A percentile compares a stretch with the other conserved stretches of the same genome.
Evolutionary conservation across 176 grass and related monocot genomes (phyloP).

Genomic region (Oropetium thomaeum): DNA sequence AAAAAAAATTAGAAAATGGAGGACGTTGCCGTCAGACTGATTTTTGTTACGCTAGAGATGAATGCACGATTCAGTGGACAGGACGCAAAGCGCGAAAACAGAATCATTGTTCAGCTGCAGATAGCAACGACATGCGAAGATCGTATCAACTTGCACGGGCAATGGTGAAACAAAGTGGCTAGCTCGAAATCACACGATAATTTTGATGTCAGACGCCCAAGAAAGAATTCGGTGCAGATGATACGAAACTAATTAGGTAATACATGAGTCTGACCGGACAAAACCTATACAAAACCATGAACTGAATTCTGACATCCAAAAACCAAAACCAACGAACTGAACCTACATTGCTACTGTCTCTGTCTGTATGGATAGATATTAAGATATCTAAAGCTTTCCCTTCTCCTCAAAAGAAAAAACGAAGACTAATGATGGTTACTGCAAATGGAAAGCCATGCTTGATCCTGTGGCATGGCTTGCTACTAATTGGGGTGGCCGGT

Average conservation of each 20-base stretch:
- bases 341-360: background rate
- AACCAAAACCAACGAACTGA: background rate
- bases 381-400: background rate
- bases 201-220: too few species aligned
- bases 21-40: too few species aligned
- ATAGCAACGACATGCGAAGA: too few species aligned
- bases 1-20: too few species aligned
- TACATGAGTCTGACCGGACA: background rate
- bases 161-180: too few species aligned
- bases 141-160: too few species aligned
- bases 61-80: too few species aligned
- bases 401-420: background rate
- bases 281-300: background rate
- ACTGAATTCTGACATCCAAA: background rate
- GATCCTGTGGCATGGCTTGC: background rate
- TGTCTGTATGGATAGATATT: background rate
- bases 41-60: too few species aligned
- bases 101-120: too few species aligned
- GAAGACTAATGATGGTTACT: background rate
- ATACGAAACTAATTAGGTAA: background rate
- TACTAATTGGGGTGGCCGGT: constrained; percentile 31
- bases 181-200: too few species aligned
- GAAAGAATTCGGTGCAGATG: too few species aligned
- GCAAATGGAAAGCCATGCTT: background rate
- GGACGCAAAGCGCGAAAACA: too few species aligned